A percentile compares a stretch with the other conserved stretches of the same genome.
Evolutionary conservation across 2,329 filamentous ascomycete genomes (phyloP).

Genomic region (Ophiosphaerella herpotricha): DNA sequence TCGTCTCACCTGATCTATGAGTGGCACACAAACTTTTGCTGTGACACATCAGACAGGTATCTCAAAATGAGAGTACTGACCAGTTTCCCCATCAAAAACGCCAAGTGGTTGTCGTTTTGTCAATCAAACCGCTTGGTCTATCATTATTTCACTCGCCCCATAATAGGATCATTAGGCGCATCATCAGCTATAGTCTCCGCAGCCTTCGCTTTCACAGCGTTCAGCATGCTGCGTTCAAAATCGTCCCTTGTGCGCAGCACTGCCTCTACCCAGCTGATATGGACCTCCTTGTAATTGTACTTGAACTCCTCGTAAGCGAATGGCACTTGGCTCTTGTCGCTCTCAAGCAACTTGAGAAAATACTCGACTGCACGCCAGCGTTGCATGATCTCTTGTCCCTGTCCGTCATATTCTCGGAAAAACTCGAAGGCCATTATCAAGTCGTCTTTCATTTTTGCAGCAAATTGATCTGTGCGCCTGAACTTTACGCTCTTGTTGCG

Average conservation of each 20-base stretch:
- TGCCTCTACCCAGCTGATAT: slow-evolving; percentile 93
- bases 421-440: slow-evolving; percentile 88
- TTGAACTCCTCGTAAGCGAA: slow-evolving; percentile 86
- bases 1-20: neutral
- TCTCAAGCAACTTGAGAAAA: slow-evolving; percentile 77
- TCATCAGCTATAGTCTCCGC: slow-evolving; percentile 81
- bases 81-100: neutral
- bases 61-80: neutral
- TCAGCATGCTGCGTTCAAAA: slow-evolving; percentile 89
- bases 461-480: slow-evolving; percentile 81
- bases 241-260: slow-evolving; percentile 87
- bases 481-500: slow-evolving; percentile 92
- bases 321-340: slow-evolving; percentile 73
- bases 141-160: slow-evolving; percentile 81
- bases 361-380: slow-evolving; percentile 91
- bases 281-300: slow-evolving; percentile 86
- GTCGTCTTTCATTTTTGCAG: slow-evolving; percentile 92
- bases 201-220: slow-evolving; percentile 84
- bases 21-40: neutral
- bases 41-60: neutral
- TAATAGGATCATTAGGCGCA: slow-evolving; percentile 78
- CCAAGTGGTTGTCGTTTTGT: neutral
- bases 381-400: slow-evolving; percentile 73
- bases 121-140: neutral
- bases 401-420: slow-evolving; percentile 64